phyloP scores from a whole-genome alignment of 805 yeast species.

The Wickerhamomyces rabaulensis region DNA sequence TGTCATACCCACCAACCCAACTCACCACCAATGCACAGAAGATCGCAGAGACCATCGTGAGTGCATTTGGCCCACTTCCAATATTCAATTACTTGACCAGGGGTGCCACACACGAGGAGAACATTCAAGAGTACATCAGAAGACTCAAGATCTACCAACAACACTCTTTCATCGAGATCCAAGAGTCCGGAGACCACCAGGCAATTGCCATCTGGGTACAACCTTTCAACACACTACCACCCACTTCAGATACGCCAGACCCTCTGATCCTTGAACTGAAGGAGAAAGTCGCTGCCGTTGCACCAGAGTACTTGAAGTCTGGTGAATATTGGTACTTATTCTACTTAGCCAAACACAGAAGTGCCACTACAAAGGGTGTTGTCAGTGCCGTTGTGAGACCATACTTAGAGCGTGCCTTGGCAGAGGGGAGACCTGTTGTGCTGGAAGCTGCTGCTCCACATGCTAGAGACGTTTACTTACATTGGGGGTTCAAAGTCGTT shows the following conservation, averaged over 20 bases:
- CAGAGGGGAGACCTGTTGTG: conserved; percentile 13
- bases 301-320: conserved; percentile 3
- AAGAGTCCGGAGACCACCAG: not conserved
- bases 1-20: too few relatives aligned
- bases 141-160: not conserved
- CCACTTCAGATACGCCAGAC: not conserved
- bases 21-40: not conserved
- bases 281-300: not conserved
- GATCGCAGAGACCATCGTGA: not conserved
- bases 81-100: not conserved
- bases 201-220: conserved; percentile 1
- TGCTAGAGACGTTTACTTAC: conserved; percentile 14
- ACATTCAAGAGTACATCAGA: not conserved
- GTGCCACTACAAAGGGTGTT: conserved; percentile 8
- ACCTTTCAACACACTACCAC: not conserved
- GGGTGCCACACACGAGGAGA: not conserved
- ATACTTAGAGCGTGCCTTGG: conserved; percentile 11
- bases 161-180: not conserved
- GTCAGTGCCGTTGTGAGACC: conserved; percentile 17
- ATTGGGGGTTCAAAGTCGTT: conserved; percentile 15
- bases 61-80: not conserved
- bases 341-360: conserved; percentile 12
- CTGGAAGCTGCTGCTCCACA: conserved; percentile 16
- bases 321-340: conserved; percentile 14
- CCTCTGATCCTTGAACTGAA: conserved; percentile 5